phyloP scores from a whole-genome alignment of 805 yeast species.

The Candida nemodendra region DNA sequence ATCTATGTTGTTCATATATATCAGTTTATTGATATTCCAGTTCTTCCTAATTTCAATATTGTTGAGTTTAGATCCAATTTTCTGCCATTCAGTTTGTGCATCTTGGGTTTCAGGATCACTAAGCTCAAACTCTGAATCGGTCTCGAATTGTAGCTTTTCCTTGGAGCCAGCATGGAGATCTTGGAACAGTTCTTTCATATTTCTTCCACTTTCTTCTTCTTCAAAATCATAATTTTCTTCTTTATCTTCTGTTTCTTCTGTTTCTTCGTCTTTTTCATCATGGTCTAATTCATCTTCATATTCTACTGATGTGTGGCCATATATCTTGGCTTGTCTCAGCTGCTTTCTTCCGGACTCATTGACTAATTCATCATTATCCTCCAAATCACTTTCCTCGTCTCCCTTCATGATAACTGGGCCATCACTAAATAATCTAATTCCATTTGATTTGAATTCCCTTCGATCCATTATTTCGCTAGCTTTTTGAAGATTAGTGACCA shows the following conservation, averaged over 20 bases:
- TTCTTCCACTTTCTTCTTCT: conserved; percentile 20
- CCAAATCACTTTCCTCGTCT: conserved; percentile 40
- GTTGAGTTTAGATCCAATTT: conserved; percentile 60
- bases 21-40: conserved; percentile 79
- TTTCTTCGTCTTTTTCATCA: conserved; percentile 44
- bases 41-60: conserved; percentile 49
- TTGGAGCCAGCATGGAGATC: background rate
- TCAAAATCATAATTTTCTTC: conserved; percentile 40
- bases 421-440: conserved; percentile 72
- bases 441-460: conserved; percentile 44
- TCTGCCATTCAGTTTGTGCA: conserved; percentile 38
- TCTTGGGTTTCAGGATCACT: conserved; percentile 39
- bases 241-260: conserved; percentile 37
- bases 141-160: conserved; percentile 43
- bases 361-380: conserved; percentile 33
- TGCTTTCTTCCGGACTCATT: conserved; percentile 60
- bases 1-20: conserved; percentile 75
- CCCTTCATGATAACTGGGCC: conserved; percentile 35
- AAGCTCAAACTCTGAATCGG: conserved; percentile 49
- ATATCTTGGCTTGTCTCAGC: conserved; percentile 60
- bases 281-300: conserved; percentile 46
- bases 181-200: background rate
- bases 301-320: conserved; percentile 51
- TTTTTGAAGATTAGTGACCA: conserved; percentile 79
- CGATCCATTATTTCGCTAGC: conserved; percentile 54